Conservation (phyloP, 305 asterid species). For the Plantago lanceolata region DNA sequence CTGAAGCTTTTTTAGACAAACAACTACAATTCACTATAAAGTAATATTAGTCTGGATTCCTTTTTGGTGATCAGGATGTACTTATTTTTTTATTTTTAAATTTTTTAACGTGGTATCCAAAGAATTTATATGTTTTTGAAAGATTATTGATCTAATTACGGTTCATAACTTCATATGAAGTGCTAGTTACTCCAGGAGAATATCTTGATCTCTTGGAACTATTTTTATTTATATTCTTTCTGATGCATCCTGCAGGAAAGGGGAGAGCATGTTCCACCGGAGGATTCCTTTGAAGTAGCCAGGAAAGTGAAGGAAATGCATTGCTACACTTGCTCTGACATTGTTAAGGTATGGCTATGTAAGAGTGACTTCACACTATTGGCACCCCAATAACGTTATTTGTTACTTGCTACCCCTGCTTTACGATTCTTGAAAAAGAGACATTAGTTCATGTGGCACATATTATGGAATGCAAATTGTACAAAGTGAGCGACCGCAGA, state of each 20-base stretch:
- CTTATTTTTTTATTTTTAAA: too few relatives aligned
- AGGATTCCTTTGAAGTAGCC: conserved; percentile 86
- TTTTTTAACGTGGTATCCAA: too few relatives aligned
- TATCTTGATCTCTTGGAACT: conserved; percentile 1
- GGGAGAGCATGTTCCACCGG: conserved; percentile 90
- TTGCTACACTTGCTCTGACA: conserved; percentile 93
- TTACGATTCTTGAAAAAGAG: too few relatives aligned
- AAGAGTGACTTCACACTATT: conserved; percentile 2
- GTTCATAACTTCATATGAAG: neutral
- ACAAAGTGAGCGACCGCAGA: neutral
- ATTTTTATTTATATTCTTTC: conserved; percentile 19
- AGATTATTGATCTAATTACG: too few relatives aligned
- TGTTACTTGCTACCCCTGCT: neutral
- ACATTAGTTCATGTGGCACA: neutral
- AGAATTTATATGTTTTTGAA: too few relatives aligned
- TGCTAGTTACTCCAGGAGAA: neutral
- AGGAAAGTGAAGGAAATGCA: conserved; percentile 86
- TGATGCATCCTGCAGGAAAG: conserved; percentile 66
- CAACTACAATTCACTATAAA: too few relatives aligned
- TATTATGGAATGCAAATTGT: neutral
- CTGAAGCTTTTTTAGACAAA: too few relatives aligned
- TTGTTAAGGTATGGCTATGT: conserved; percentile 67
- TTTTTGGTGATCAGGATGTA: too few relatives aligned
- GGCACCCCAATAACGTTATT: neutral
- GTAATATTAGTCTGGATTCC: too few relatives aligned